Evolutionary conservation across 208 protist species (phyloP), one percentile per base, ranked within the genome.

Genomic region (Trypanosoma cruzi): DNA sequence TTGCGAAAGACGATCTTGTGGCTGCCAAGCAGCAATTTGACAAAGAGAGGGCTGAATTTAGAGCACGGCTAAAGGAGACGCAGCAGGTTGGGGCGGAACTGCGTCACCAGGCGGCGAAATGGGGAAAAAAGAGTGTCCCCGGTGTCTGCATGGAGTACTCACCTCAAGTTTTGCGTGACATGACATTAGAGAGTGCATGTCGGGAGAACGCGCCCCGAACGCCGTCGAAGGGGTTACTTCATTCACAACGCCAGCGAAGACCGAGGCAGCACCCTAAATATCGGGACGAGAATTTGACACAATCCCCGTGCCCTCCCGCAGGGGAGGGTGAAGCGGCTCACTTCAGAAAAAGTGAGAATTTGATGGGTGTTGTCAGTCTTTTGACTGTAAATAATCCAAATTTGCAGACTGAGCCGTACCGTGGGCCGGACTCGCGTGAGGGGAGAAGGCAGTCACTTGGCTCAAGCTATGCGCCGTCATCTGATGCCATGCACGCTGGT

Each of bases 1-100:
- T 68, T 11, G 79, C 64, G n/a, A 53, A 66, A 48, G 49, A 37
- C 28, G 68, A 77, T 42, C 57, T 66, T 48, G 52, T 54, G 31
- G 14, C 44, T 20, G 65, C 68, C 7, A 60, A 64, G 31, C 36
- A 62, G 37, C 55, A 40, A 34, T 68, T 77, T 8, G 67, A 72
- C 18, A 34, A 52, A 28, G 70, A 81, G 31, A 57, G 49, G 4
- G 40, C 31, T 44, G 56, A 52, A 34, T 65, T 64, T 24, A 40
- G 50, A 13, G 49, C 13, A 46, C 64, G 62, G 34, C 37, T 71
- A 18, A 60, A 34, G 29, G 58, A 22, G 5, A 60, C 60, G 29
- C 34, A 75, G 50, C 37, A 72, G 18, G 61, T 75, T 24, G 54
- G 53, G 8, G 58, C 22, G 6, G 46, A 67, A 31, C 24, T 71